Base-by-base conservation (phyloP, 495 filamentous ascomycete species). In the Penicillium cataractarum region DNA sequence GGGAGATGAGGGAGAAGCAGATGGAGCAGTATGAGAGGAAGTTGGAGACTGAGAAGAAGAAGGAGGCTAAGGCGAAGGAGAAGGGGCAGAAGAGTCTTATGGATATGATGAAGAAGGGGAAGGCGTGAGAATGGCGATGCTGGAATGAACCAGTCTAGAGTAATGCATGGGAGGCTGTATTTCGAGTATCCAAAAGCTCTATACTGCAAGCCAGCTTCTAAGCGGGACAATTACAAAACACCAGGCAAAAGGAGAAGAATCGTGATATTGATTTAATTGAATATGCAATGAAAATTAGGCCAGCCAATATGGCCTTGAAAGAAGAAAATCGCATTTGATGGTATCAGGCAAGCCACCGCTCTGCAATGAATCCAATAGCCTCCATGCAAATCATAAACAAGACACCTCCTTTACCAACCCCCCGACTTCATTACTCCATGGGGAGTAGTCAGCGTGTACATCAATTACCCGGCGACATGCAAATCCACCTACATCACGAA, bases 21-120 rank as follows among this genome's bases (percentile, higher is more conserved):
- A 85, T 89, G 73, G 89, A 89, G 33, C 88, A 91, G 76, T 89
- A 90, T 50, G 85, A 93, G 49, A 85, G 84, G 73, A 93, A 90
- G 75, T 61, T 81, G 60, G 84, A 80, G 63, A 85, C 86, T 37
- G 83, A 85, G 51, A 78, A 78, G 57, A 88, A 87, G 64, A 84
- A 84, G 72, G 82, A 78, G 44, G 66, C 67, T 13, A 78, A 78
- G 62, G 69, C 67, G 49, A 66, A 70, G 46, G 62, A 64, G 61
- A 80, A 77, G 68, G 72, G 67, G 9, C 77, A 82, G 72, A 80
- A 78, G 60, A 78, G 70, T 42, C 55, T 82, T 61, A 60, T 72
- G 55, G 76, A 79, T 44, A 79, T 81, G 78, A 75, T 81, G 68
- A 73, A 67, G 44, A 52, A 63, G 42, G 61, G 42, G 21, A 58